A percentile compares a stretch with the other conserved stretches of the same genome.
Conservation (phyloP, 495 filamentous ascomycete species). For the Aspergillus campestris region DNA sequence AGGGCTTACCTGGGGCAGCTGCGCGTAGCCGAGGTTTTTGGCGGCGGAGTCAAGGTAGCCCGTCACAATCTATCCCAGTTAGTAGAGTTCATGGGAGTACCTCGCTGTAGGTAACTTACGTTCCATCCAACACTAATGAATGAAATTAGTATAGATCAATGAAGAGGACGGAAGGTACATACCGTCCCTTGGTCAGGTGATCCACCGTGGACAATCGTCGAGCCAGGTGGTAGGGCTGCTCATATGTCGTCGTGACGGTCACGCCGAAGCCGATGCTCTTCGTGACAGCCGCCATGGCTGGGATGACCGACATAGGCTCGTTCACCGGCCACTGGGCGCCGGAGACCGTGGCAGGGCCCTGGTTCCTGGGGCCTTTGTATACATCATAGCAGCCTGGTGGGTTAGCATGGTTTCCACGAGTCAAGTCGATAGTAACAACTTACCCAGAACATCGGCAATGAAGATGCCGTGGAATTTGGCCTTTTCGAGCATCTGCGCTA, state of each 20-base stretch:
- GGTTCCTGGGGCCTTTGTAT: slow-evolving; percentile 49
- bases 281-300: slow-evolving; percentile 44
- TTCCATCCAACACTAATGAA: slow-evolving; percentile 49
- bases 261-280: slow-evolving; percentile 61
- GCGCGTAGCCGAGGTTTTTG: slow-evolving; percentile 46
- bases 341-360: slow-evolving; percentile 48
- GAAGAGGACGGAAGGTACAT: slow-evolving; percentile 3
- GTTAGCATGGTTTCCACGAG: background rate
- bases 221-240: slow-evolving; percentile 62
- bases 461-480: slow-evolving; percentile 52
- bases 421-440: background rate
- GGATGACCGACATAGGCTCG: slow-evolving; percentile 35
- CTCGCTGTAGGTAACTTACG: slow-evolving; percentile 11
- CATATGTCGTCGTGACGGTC: slow-evolving; percentile 62
- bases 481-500: slow-evolving; percentile 39
- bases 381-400: slow-evolving; percentile 52
- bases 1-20: slow-evolving; percentile 38
- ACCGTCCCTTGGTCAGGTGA: slow-evolving; percentile 57
- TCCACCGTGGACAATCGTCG: slow-evolving; percentile 57
- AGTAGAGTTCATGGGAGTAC: background rate
- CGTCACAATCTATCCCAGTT: slow-evolving; percentile 45
- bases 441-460: slow-evolving; percentile 46
- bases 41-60: slow-evolving; percentile 61
- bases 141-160: background rate
- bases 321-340: slow-evolving; percentile 64